These are phyloP conservation scores for Flammula alnicola DNA, from an alignment of 1,284 basidiomycete species.

Conservation along the genomic window DNA sequence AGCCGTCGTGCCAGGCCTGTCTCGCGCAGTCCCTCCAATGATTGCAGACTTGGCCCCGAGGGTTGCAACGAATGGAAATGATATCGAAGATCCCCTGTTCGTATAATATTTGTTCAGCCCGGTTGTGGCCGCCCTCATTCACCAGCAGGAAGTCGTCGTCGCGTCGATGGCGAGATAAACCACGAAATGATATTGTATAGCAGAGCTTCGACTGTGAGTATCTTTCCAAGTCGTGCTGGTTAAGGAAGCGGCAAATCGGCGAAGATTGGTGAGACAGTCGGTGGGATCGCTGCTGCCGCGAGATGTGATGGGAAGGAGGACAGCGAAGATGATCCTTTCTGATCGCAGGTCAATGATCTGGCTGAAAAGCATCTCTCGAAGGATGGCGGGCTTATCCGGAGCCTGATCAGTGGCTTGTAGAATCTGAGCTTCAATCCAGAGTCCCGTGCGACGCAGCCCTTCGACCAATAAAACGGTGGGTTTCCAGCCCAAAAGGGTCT, in stretches of 20 bases:
- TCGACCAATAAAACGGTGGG: slow-evolving; percentile 44
- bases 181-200: slow-evolving; percentile 38
- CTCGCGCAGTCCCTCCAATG: slow-evolving; percentile 58
- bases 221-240: slow-evolving; percentile 51
- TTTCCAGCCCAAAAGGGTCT: slow-evolving; percentile 44
- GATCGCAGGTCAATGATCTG: slow-evolving; percentile 42
- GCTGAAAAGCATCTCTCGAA: slow-evolving; percentile 28
- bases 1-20: slow-evolving; percentile 50
- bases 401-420: slow-evolving; percentile 27
- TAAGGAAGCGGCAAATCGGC: slow-evolving; percentile 48
- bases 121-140: slow-evolving; percentile 29
- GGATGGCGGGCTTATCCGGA: slow-evolving; percentile 5
- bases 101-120: slow-evolving; percentile 41
- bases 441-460: slow-evolving; percentile 49
- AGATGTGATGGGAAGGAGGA: slow-evolving; percentile 63
- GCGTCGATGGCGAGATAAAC: slow-evolving; percentile 61
- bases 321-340: slow-evolving; percentile 47
- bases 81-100: slow-evolving; percentile 42
- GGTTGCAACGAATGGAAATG: slow-evolving; percentile 38
- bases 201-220: slow-evolving; percentile 34
- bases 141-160: slow-evolving; percentile 47
- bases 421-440: slow-evolving; percentile 52
- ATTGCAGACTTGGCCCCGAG: slow-evolving; percentile 53
- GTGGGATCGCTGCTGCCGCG: slow-evolving; percentile 38
- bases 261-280: slow-evolving; percentile 47